Conservation (phyloP, 148 eudicot species). For the Gaultheria prostrata region DNA sequence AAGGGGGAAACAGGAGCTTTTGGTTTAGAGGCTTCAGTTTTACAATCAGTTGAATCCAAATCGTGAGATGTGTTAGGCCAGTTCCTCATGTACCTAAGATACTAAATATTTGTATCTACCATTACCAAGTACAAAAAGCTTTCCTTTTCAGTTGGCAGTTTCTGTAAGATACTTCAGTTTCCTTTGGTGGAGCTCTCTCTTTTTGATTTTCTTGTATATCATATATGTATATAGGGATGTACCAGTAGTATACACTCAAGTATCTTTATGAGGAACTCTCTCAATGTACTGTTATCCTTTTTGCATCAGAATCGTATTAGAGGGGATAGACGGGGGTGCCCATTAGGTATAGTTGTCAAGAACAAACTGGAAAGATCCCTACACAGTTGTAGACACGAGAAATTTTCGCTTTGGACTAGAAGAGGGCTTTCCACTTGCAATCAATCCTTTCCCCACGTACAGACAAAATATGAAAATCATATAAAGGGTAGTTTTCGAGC, state of each 20-base stretch:
- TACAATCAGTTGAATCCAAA: background rate
- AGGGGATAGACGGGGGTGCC: background rate
- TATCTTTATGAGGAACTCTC: background rate
- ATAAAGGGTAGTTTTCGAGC: background rate
- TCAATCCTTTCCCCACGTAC: background rate
- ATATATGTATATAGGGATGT: background rate
- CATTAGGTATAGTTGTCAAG: background rate
- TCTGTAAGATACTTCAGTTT: background rate
- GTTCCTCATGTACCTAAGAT: background rate
- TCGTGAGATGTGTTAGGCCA: background rate
- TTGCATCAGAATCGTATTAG: background rate
- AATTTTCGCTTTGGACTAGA: background rate
- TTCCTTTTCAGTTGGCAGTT: background rate
- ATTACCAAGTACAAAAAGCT: background rate
- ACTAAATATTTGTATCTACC: background rate
- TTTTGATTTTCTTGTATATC: background rate
- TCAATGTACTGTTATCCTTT: background rate
- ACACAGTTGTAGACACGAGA: background rate
- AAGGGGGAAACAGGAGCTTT: background rate
- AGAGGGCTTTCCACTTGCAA: background rate
- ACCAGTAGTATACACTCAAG: background rate
- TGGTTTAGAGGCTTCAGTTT: background rate
- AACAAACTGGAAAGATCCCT: background rate
- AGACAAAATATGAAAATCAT: background rate
- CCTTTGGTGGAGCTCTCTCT: background rate